Base-by-base conservation (phyloP, 352 stramenopile species). In the Pythium chondricola region DNA sequence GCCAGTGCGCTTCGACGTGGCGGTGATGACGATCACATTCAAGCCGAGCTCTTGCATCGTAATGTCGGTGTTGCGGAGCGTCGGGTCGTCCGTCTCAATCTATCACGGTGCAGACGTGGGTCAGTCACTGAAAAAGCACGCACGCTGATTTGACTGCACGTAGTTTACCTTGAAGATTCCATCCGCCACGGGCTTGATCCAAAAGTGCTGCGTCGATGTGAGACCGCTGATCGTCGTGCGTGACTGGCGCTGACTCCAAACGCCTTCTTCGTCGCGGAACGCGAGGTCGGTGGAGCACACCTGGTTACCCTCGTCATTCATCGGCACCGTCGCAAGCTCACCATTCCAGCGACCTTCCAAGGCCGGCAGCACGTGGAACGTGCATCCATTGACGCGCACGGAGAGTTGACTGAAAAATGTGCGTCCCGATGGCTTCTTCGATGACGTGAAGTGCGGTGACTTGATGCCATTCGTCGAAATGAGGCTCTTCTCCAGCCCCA, bases 361-460 rank as follows among this genome's bases (percentile, higher is more conserved):
- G 57, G 71, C 69, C 47, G 83, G 83, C 24, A 94, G 58, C 20
- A 94, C 82, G 56, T 94, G 81, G 58, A 74, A 94, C 51, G 63
- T 92, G 64, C 81, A 94, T 20, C 79, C 81, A 54, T 82, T 92
- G 26, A 93, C 81, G 20, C 80, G 79, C 40, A 94, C 81, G 4
- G 83, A 94, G 22, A 94, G 53, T 54, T 94, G 83, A 49, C 88
- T 94, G 64, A 93, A 94, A 43, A 94, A 94, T 10, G 74, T 69
- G 11, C 83, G 71, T 21, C 66, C 74, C 4, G 68, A 55, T 0
- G 55, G 48, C 25, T 88, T 85, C 56, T 90, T 90, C 0, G 58
- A 39, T 2, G 64, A 48, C 29, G 54, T 30, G 46, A 87, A 91
- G 20, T 79, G 72, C 20, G 67, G 63, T 21, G 69, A 65, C 26